Evolutionary conservation across 2,329 filamentous ascomycete species (phyloP), one percentile per base, ranked within the genome.

Genomic region (Drechslera avenae): DNA sequence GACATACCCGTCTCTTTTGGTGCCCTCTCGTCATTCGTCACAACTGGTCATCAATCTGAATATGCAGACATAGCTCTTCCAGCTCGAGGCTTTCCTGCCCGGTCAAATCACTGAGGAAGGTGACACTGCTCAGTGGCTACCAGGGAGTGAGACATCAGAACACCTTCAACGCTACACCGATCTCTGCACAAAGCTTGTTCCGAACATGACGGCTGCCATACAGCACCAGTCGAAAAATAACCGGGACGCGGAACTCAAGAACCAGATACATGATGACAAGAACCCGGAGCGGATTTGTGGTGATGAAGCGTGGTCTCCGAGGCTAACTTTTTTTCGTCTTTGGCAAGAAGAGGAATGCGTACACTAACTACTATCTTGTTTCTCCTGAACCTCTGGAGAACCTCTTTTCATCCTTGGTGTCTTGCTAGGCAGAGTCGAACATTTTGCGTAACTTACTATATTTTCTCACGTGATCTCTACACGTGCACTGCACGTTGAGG

Each of bases 291-390:
- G 45, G 45, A 47, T 13, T 3, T 37, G 45, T 19, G 36, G 21
- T 0, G 21, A 16, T 2, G 2, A 3, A 2, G 18, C 3, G 8
- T 47, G 26, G 28, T 1, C 30, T 1, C 31, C 36, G 3, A 41
- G 12, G 4, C 31, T 47, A 19, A 21, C n/a, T 34, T 12, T 47
- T 47, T 13, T 41, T 41, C 18, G 45, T 47, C 14, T 41, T 47
- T 14, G 45, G 41, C 8, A 26, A 34, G 37, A 19, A 32, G 12
- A 47, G 36, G 1, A 5, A 47, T 2, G 45, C 45, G 2, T 47
- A 47, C 14, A 41, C 35, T 10, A 9, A 35, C 9, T 12, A 41
- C 9, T 21, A 35, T 12, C 5, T 28, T 16, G 14, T 47, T 2
- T 5, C 23, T 3, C 14, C n/a, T n/a, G n/a, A n/a, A n/a, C n/a